These are phyloP conservation scores for Pseudonectria buxi DNA, from an alignment of 2,329 filamentous ascomycete genomes.

Conservation along the genomic window DNA sequence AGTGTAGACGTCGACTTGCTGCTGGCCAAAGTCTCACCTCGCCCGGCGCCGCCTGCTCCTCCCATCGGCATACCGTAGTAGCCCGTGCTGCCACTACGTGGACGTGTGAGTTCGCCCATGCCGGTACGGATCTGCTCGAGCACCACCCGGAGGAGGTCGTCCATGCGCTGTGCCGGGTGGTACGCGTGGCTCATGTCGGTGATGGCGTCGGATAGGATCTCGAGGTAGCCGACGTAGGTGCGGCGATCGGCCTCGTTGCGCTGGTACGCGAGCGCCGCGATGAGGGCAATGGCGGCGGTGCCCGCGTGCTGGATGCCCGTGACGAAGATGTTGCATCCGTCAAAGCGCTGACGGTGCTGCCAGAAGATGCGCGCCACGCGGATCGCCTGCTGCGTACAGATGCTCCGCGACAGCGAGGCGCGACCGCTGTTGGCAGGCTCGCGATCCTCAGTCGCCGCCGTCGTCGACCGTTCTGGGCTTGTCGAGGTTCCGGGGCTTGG, in stretches of 20 bases:
- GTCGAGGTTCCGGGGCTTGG: constrained; percentile 18
- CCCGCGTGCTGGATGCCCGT: constrained; percentile 48
- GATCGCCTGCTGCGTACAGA: constrained; percentile 49
- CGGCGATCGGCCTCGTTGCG: constrained; percentile 29
- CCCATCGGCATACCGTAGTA: constrained; percentile 4
- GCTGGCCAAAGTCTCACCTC: constrained; percentile 7
- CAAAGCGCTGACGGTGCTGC: constrained; percentile 47
- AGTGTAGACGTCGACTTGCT: constrained; percentile 19
- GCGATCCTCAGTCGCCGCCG: constrained; percentile 9
- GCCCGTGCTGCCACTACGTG: constrained; percentile 15
- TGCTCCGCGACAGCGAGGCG: constrained; percentile 40
- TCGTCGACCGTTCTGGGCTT: too few species aligned
- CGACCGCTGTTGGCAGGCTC: constrained; percentile 31
- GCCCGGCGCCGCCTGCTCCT: constrained; percentile 2
- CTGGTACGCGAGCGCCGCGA: constrained; percentile 39
- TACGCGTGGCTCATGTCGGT: constrained; percentile 47
- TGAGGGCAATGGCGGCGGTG: constrained; percentile 46
- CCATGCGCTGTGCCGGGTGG: constrained; percentile 48
- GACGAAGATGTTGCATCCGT: constrained; percentile 43
- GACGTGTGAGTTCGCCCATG: constrained; percentile 15
- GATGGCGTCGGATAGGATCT: constrained; percentile 44
- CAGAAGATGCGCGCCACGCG: constrained; percentile 47
- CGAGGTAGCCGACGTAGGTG: constrained; percentile 40
- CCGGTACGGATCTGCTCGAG: constrained; percentile 38
- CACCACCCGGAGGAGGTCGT: constrained; percentile 45